phyloP scores from a whole-genome alignment of 1,139 yeast genomes.

The Debaryomycetaceae sp. region DNA sequence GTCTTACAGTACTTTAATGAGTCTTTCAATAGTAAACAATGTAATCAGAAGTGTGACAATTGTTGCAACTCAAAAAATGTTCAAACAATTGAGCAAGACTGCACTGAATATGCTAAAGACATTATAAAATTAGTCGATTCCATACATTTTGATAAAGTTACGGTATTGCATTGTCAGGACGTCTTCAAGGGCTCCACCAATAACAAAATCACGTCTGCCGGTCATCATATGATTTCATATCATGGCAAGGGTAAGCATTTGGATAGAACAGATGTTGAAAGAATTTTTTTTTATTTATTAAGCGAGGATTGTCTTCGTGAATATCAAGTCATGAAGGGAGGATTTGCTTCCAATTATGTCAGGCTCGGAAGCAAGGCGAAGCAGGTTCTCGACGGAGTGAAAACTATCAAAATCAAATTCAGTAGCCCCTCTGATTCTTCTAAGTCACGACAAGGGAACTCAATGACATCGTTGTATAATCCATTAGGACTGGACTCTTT shows the following conservation, averaged over 20 bases:
- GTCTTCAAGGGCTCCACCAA: constrained; percentile 72
- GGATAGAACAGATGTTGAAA: constrained; percentile 67
- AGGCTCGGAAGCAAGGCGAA: constrained; percentile 53
- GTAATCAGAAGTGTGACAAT: constrained; percentile 81
- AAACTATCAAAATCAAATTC: constrained; percentile 38
- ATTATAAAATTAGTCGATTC: constrained; percentile 58
- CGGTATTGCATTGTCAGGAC: constrained; percentile 79
- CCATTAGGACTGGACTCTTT: constrained; percentile 22
- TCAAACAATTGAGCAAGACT: constrained; percentile 55
- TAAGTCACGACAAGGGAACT: not conserved
- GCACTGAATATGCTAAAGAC: constrained; percentile 60
- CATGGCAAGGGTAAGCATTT: constrained; percentile 71
- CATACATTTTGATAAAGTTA: constrained; percentile 60
- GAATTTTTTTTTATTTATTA: constrained; percentile 75
- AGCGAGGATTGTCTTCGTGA: constrained; percentile 69
- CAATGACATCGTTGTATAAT: constrained; percentile 5
- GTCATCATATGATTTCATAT: constrained; percentile 55
- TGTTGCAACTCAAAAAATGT: constrained; percentile 54
- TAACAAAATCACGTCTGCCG: constrained; percentile 56
- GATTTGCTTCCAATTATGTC: constrained; percentile 78
- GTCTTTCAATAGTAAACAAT: constrained; percentile 60
- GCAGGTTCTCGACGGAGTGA: constrained; percentile 40
- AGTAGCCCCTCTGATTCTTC: constrained; percentile 9
- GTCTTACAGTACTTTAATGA: constrained; percentile 91
- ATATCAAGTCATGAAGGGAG: constrained; percentile 66